These are phyloP conservation scores for Raddia distichophylla DNA, from an alignment of 176 grass and related monocot genomes.

Conservation along the genomic window DNA sequence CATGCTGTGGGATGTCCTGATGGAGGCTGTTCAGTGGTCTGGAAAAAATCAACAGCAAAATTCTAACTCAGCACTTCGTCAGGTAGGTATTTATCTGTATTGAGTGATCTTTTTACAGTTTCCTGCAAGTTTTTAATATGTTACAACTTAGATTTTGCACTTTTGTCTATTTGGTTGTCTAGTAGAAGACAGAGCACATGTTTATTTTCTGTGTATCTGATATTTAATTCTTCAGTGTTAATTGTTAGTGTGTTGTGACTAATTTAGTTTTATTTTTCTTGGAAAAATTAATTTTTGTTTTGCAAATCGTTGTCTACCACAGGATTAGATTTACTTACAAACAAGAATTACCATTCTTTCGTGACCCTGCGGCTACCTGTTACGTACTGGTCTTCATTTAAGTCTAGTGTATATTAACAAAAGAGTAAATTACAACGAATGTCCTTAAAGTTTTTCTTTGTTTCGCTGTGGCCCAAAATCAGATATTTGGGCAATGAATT, in stretches of 20 bases:
- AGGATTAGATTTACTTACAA: neutral
- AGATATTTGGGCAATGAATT: too few species aligned
- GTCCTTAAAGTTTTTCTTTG: too few species aligned
- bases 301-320: neutral
- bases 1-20: constrained; percentile 95
- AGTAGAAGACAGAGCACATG: neutral
- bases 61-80: constrained; percentile 87
- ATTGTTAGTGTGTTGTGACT: too few species aligned
- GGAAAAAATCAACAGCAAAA: constrained; percentile 99
- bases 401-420: neutral
- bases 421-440: too few species aligned
- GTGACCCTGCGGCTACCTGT: neutral
- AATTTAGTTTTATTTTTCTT: constrained; percentile 4
- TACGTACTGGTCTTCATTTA: neutral
- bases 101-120: neutral
- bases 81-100: constrained; percentile 54
- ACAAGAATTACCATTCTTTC: neutral
- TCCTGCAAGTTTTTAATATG: neutral
- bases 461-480: too few species aligned
- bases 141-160: neutral
- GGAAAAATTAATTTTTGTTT: neutral
- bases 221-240: neutral
- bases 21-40: constrained; percentile 99
- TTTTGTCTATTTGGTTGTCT: neutral
- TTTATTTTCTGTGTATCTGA: neutral